Evolutionary conservation across 345 rosid species (phyloP), one percentile per base, ranked within the genome.

Genomic region (Kandelia obovata): DNA sequence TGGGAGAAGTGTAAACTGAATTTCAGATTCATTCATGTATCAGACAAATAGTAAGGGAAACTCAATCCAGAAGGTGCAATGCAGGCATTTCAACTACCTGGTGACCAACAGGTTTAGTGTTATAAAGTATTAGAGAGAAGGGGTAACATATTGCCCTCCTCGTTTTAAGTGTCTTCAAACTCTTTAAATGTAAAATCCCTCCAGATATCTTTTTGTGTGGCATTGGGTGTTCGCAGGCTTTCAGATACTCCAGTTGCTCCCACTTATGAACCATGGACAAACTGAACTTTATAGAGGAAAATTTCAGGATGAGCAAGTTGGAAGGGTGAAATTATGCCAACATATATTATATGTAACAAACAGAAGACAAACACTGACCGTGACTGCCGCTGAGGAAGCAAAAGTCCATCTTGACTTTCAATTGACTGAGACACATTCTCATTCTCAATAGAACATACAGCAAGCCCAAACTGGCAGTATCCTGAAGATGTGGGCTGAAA

Each of bases 21-120:
- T 59, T 62, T 64, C 19, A 47, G 49, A 53, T 8, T 34, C 43
- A 23, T 53, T 28, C 53, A 67, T 52, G 64, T 57, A 70, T 57
- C 39, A n/a, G 53, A 17, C n/a, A 53, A 64, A 34, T 25, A 62
- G 59, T 43, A 56, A 53, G 4, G 23, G 31, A 27, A n/a, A 57
- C 5, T 15, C 75, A 37, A 21, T 3, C 69, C 30, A 65, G 68
- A 47, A 70, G 62, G 51, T 13, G 25, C 25, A 51, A 21, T 32
- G 19, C 47, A 55, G 62, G 57, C 28, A 80, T 43, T 62, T 46
- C 16, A 64, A 77, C 53, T 84, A 92, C 96, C 96, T 90, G 98
- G 81, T 90, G 98, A 62, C 98, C 93, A 75, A 86, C 78, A 59
- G 98, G 98, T 74, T 87, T 90, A 64, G 92, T 79, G 80, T 86